phyloP scores from a whole-genome alignment of 1,139 yeast species.

The Williopsis jadinii region DNA sequence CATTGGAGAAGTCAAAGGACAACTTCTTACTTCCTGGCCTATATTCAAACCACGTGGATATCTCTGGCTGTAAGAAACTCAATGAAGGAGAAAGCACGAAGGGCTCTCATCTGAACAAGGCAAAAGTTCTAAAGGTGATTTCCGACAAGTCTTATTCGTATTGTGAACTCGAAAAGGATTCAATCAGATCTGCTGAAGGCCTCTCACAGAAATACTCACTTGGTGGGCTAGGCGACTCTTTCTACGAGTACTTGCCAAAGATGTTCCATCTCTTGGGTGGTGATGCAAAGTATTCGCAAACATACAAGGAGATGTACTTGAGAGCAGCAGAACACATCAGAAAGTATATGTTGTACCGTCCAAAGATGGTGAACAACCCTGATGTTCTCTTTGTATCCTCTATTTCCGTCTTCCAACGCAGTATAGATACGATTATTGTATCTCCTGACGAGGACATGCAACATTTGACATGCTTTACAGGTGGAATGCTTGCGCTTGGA shows the following conservation, averaged over 20 bases:
- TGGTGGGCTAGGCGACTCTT: conserved; percentile 64
- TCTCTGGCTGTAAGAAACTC: conserved; percentile 40
- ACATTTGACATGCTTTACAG: conserved; percentile 67
- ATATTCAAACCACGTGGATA: conserved; percentile 37
- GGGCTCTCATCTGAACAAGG: conserved; percentile 26
- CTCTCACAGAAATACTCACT: conserved; percentile 27
- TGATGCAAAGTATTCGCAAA: conserved; percentile 21
- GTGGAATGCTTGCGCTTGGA: conserved; percentile 67
- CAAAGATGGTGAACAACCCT: conserved; percentile 28
- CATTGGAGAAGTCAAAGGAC: conserved; percentile 29
- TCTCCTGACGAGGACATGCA: conserved; percentile 30
- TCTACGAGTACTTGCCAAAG: conserved; percentile 63
- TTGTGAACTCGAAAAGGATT: conserved; percentile 19
- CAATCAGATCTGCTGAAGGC: conserved; percentile 25
- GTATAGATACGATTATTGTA: conserved; percentile 9
- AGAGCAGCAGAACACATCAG: conserved; percentile 33
- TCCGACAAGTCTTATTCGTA: conserved; percentile 23
- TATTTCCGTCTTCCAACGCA: conserved; percentile 10
- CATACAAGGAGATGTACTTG: conserved; percentile 26
- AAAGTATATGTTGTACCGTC: conserved; percentile 35
- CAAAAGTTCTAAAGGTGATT: conserved; percentile 28
- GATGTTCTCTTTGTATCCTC: conserved; percentile 22
- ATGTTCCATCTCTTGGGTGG: conserved; percentile 44
- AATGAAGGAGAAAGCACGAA: conserved; percentile 21
- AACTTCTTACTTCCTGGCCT: conserved; percentile 32